These are phyloP conservation scores for Boletus mariae DNA, from an alignment of 1,284 basidiomycete genomes.

Conservation along the genomic window DNA sequence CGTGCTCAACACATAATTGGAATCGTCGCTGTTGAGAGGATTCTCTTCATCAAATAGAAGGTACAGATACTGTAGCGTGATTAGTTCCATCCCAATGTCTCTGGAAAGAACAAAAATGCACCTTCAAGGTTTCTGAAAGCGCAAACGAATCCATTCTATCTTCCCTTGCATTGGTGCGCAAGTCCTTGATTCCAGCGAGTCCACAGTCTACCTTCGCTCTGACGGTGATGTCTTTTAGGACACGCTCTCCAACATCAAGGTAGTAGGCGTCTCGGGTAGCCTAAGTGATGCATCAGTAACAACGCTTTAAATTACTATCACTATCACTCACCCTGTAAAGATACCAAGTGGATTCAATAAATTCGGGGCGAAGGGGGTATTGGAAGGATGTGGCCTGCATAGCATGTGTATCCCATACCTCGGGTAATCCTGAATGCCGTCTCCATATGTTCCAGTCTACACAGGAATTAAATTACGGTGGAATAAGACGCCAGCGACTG, in stretches of 20 bases:
- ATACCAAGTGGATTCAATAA: slow-evolving; percentile 93
- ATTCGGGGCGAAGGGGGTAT: slow-evolving; percentile 88
- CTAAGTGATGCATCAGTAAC: slow-evolving; percentile 39
- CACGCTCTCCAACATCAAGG: slow-evolving; percentile 82
- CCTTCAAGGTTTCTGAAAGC: slow-evolving; percentile 88
- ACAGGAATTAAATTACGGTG: not conserved
- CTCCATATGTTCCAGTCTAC: slow-evolving; percentile 90
- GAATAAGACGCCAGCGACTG: slow-evolving; percentile 8
- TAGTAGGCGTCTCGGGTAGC: slow-evolving; percentile 91
- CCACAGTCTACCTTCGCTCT: slow-evolving; percentile 84
- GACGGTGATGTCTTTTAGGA: slow-evolving; percentile 71
- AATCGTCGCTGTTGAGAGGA: slow-evolving; percentile 68
- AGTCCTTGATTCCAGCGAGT: slow-evolving; percentile 75
- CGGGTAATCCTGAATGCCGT: slow-evolving; percentile 80
- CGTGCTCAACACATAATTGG: slow-evolving; percentile 85
- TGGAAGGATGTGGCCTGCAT: slow-evolving; percentile 73
- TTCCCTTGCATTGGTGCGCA: slow-evolving; percentile 76
- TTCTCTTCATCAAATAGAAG: slow-evolving; percentile 88
- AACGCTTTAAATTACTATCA: not conserved
- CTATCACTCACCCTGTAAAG: slow-evolving; percentile 73
- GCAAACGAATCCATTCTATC: slow-evolving; percentile 94
- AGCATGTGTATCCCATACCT: slow-evolving; percentile 81
- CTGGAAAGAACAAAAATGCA: slow-evolving; percentile 23
- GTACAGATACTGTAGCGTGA: slow-evolving; percentile 70
- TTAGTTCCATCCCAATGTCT: slow-evolving; percentile 2